phyloP scores from a whole-genome alignment of 1,284 basidiomycete genomes.

The Veloporphyrellus conicus region DNA sequence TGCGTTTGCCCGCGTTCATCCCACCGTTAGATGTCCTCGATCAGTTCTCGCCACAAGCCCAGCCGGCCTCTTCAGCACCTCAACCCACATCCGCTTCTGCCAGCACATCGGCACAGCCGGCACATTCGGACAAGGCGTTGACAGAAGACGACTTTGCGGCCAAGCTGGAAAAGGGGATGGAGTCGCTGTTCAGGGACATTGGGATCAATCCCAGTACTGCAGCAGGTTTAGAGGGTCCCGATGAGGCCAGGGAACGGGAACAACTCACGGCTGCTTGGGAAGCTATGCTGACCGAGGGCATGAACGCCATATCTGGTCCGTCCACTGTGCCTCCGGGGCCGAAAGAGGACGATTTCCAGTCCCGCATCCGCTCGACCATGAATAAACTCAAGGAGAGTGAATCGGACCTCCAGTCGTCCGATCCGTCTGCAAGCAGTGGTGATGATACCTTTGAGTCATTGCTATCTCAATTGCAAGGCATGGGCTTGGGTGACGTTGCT shows the following conservation, averaged over 20 bases:
- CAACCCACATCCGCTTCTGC: constrained; percentile 22
- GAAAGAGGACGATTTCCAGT: constrained; percentile 33
- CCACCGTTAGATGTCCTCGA: constrained; percentile 51
- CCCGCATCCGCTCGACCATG: constrained; percentile 52
- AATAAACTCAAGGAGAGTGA: constrained; percentile 76
- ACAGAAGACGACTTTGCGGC: constrained; percentile 28
- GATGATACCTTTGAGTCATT: constrained; percentile 47
- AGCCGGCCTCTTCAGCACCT: constrained; percentile 20
- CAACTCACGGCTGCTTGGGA: constrained; percentile 66
- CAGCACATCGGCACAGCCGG: constrained; percentile 30
- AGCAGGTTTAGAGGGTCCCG: too few species aligned
- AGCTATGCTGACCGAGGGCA: constrained; percentile 67
- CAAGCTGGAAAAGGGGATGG: constrained; percentile 81
- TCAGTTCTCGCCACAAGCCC: constrained; percentile 36
- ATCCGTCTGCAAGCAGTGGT: constrained; percentile 6
- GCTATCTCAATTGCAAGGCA: constrained; percentile 43
- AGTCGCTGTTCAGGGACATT: constrained; percentile 74
- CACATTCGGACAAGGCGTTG: constrained; percentile 21
- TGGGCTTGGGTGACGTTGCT: constrained; percentile 32
- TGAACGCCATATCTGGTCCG: constrained; percentile 46
- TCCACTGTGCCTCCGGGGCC: constrained; percentile 18
- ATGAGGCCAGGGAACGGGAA: background rate
- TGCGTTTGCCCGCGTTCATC: constrained; percentile 7
- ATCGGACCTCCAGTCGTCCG: constrained; percentile 41
- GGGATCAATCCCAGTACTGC: constrained; percentile 31